Percentiles rank a stretch among this genome's conserved stretches.
phyloP scores from a whole-genome alignment of 352 stramenopile genomes.

The Phytophthora cryptogea region DNA sequence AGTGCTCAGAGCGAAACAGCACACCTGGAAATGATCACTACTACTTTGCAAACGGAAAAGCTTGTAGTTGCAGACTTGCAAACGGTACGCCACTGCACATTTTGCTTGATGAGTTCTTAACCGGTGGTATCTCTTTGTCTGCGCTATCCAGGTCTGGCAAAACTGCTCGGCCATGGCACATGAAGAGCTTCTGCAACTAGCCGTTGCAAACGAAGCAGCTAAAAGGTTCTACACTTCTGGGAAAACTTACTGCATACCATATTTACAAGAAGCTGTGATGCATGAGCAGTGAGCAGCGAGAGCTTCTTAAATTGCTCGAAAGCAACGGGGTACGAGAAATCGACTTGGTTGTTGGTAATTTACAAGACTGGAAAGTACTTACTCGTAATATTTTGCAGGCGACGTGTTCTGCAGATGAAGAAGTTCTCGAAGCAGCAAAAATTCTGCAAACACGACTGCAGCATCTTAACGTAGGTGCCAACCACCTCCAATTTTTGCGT shows the following conservation, averaged over 20 bases:
- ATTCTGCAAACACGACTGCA: conserved; percentile 33
- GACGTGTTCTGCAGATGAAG: conserved; percentile 38
- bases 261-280: conserved; percentile 2
- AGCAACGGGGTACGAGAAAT: conserved; percentile 29
- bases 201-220: conserved; percentile 32
- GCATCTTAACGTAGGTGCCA: conserved; percentile 29
- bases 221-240: conserved; percentile 17
- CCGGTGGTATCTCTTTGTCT: not conserved
- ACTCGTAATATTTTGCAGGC: conserved; percentile 14
- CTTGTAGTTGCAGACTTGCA: conserved; percentile 26
- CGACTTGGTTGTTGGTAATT: not conserved
- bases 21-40: conserved; percentile 7
- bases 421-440: conserved; percentile 22
- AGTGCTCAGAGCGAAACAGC: conserved; percentile 20
- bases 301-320: conserved; percentile 30
- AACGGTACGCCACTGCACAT: conserved; percentile 19
- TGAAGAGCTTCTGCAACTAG: conserved; percentile 36
- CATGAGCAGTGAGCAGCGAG: conserved; percentile 26
- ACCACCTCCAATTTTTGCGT: not conserved
- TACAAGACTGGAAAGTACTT: not conserved
- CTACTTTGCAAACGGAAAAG: conserved; percentile 18
- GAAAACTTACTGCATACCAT: not conserved
- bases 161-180: conserved; percentile 35
- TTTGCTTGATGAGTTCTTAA: conserved; percentile 1
- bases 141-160: conserved; percentile 17